Evolutionary conservation across 768 basidiomycete genomes (phyloP), one percentile per base, ranked within the genome.

Genomic region (Sutorius australiensis): DNA sequence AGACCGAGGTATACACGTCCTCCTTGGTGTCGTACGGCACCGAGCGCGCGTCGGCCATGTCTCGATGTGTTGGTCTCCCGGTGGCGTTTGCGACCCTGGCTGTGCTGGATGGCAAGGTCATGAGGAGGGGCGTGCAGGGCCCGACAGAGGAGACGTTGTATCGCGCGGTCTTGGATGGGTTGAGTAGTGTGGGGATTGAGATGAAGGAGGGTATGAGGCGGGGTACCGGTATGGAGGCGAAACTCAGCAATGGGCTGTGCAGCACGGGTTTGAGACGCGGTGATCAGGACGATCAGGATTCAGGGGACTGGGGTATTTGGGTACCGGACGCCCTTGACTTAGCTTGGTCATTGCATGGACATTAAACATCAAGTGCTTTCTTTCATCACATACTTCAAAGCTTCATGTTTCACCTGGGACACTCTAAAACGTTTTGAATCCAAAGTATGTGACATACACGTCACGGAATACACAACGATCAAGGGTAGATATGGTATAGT

Each of bases 31-130:
- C 78, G 31, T 87, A 86, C 59, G 92, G 86, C 1, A 78, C 74
- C 17, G 56, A 72, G 7, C 65, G 62, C 1, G 80, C 78, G 3
- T 87, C 88, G 0, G 94, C 94, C 5, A 97, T 97, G 94, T 82
- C 92, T n/a, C 76, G 84, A 30, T 91, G 89, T 3, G 94, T 97
- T 16, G 93, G 93, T 5, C 70, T 94, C 41, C 94, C 94, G 0
- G 82, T 95, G 7, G 94, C 89, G 1, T 81, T 93, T 61, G 92
- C 92, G 1, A 83, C 92, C 2, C 66, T 88, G 59, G 74, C 76
- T 32, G 76, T 93, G 6, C 68, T 89, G 36, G 86, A 91, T 63
- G 89, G 87, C 1, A 70, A 73, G 50, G 60, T 64, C 2, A 71
- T 67, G 69, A 48, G 57, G 1, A 71, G 83, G 32, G 92, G 92